Base-by-base conservation (phyloP, 305 asterid species). In the Solanum hybrid region DNA sequence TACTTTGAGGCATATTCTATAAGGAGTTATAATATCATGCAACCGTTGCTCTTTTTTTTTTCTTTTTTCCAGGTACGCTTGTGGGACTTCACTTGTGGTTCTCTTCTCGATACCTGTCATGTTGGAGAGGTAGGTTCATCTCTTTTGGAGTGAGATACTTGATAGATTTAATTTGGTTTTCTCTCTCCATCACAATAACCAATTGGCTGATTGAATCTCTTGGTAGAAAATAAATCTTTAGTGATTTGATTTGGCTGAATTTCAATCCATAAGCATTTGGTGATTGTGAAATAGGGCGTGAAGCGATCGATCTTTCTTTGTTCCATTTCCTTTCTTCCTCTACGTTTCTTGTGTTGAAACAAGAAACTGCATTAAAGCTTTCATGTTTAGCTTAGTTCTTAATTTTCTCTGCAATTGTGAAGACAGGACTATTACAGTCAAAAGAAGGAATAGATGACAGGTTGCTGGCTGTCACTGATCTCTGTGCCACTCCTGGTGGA, bases 31-130 rank as follows among this genome's bases (percentile, higher is more conserved):
- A 71, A 24, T 88, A 73, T 88, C 71, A 88, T 31, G 86, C 24
- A 74, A 85, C 31, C 16, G 11, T 71, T 31, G n/a, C 28, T 42
- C 36, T 76, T 11, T 6, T 57, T 29, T 35, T 71, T 31, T 74
- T 18, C 34, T 36, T 39, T 51, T 89, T 92, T 79, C 35, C 94
- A 97, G 99, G 98, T 97, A 89, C 98, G 99, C 35, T 91, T 97
- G 87, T 97, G 99, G 99, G 98, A 97, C 88, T 94, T 91, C 91
- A 82, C 93, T 81, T 92, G 94, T 90, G 99, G 99, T 80, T 91
- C 95, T 93, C 97, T 97, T 92, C 96, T 97, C 77, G 98, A 96
- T 92, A 96, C 96, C 26, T 96, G 96, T 87, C 92, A 91, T 88
- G 94, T 96, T 88, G 95, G 98, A 85, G 90, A 94, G 95, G 99